Percentiles rank a stretch among this genome's conserved stretches.
These are phyloP conservation scores for Fusarium sp. DNA, from an alignment of 2,329 filamentous ascomycete species.

Conservation along the genomic window DNA sequence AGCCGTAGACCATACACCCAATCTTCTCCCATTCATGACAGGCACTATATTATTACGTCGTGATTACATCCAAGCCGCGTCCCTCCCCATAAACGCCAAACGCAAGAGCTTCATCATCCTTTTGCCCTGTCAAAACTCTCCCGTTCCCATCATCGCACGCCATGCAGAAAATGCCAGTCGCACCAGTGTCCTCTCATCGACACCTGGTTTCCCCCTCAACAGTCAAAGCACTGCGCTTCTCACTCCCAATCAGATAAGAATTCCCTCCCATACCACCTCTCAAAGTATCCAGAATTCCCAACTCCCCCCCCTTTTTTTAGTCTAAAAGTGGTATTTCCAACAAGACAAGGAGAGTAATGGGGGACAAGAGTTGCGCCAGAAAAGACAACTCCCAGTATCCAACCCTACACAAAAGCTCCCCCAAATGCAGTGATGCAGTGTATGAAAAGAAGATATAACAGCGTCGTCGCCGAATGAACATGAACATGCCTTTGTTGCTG, in stretches of 20 bases:
- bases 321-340: constrained; percentile 21
- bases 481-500: constrained; percentile 8
- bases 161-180: neutral
- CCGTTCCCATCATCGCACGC: constrained; percentile 1
- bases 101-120: constrained; percentile 1
- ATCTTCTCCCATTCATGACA: constrained; percentile 9
- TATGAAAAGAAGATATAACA: constrained; percentile 29
- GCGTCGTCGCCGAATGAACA: constrained; percentile 1
- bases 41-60: constrained; percentile 36
- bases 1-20: neutral
- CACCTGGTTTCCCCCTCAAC: neutral
- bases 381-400: constrained; percentile 28
- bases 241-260: constrained; percentile 10
- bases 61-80: constrained; percentile 32
- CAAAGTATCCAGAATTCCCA: neutral
- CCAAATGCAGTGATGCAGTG: constrained; percentile 24
- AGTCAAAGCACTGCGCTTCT: neutral
- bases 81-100: constrained; percentile 19
- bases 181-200: neutral
- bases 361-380: constrained; percentile 12
- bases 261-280: neutral
- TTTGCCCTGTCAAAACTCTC: neutral
- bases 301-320: neutral
- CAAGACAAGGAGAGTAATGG: constrained; percentile 18
- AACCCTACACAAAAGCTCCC: constrained; percentile 12